A percentile compares a stretch with the other conserved stretches of the same genome.
These are phyloP conservation scores for Xylaria nigripes DNA, from an alignment of 495 filamentous ascomycete genomes.

Conservation along the genomic window DNA sequence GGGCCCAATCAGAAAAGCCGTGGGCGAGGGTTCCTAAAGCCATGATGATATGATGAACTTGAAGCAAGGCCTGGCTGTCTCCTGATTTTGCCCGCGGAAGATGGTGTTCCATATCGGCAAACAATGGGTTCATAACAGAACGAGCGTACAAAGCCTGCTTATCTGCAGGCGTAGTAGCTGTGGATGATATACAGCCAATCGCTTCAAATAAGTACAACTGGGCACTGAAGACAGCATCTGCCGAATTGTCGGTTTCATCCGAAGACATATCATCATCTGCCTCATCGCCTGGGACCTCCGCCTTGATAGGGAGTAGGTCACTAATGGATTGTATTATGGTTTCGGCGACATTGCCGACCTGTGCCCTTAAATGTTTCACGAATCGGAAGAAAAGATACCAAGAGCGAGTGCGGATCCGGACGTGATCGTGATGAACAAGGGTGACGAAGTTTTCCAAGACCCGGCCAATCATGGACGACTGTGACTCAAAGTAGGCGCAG, in stretches of 20 bases:
- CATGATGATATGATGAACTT: conserved; percentile 96
- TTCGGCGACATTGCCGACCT: conserved; percentile 81
- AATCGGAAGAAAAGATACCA: conserved; percentile 96
- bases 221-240: conserved; percentile 79
- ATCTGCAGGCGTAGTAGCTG: conserved; percentile 60
- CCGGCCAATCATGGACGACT: conserved; percentile 66
- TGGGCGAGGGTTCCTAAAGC: conserved; percentile 83
- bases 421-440: conserved; percentile 76
- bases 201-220: conserved; percentile 94
- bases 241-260: conserved; percentile 77
- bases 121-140: conserved; percentile 78
- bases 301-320: conserved; percentile 83
- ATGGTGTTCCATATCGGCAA: conserved; percentile 72
- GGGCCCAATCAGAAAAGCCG: conserved; percentile 82
- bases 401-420: conserved; percentile 76
- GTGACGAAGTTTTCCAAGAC: conserved; percentile 90
- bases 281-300: conserved; percentile 69
- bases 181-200: conserved; percentile 81
- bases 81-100: conserved; percentile 64
- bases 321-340: conserved; percentile 82
- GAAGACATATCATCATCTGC: conserved; percentile 89
- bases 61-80: conserved; percentile 70
- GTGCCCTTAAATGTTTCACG: conserved; percentile 74
- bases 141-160: conserved; percentile 79
- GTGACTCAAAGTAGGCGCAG: conserved; percentile 80